Conservation (phyloP, 257 asterid species). For the Plantago ovata region DNA sequence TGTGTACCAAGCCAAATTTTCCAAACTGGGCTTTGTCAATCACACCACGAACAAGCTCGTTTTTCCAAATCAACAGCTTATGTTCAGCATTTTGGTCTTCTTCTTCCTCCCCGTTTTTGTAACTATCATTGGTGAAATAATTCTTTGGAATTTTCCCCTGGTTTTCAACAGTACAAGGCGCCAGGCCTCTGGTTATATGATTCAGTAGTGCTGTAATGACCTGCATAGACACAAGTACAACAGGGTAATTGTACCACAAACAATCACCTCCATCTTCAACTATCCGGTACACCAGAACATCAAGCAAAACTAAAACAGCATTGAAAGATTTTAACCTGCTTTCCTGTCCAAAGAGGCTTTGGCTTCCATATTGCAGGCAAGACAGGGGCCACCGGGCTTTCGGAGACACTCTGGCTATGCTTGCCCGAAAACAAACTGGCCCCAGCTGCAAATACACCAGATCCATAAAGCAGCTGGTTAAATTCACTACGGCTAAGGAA, state of each 20-base stretch:
- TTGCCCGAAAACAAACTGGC: slow-evolving; percentile 38
- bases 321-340: slow-evolving; percentile 57
- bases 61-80: slow-evolving; percentile 76
- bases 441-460: slow-evolving; percentile 60
- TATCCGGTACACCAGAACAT: not conserved
- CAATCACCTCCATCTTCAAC: slow-evolving; percentile 10
- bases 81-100: slow-evolving; percentile 75
- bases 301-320: slow-evolving; percentile 1
- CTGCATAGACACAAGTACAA: slow-evolving; percentile 31
- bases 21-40: slow-evolving; percentile 99
- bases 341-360: slow-evolving; percentile 97
- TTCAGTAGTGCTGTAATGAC: slow-evolving; percentile 88
- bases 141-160: slow-evolving; percentile 74
- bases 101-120: slow-evolving; percentile 43
- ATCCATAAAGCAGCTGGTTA: slow-evolving; percentile 87
- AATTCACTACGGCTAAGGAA: slow-evolving; percentile 76
- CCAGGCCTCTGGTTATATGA: slow-evolving; percentile 71
- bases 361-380: slow-evolving; percentile 94
- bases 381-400: slow-evolving; percentile 50
- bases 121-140: slow-evolving; percentile 43
- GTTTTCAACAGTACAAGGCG: slow-evolving; percentile 80
- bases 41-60: slow-evolving; percentile 93
- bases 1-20: slow-evolving; percentile 91
- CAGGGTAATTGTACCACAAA: slow-evolving; percentile 6
- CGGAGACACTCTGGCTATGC: slow-evolving; percentile 49